Base-by-base conservation (phyloP, 495 filamentous ascomycete species). In the Penicillium cosmopolitanum region DNA sequence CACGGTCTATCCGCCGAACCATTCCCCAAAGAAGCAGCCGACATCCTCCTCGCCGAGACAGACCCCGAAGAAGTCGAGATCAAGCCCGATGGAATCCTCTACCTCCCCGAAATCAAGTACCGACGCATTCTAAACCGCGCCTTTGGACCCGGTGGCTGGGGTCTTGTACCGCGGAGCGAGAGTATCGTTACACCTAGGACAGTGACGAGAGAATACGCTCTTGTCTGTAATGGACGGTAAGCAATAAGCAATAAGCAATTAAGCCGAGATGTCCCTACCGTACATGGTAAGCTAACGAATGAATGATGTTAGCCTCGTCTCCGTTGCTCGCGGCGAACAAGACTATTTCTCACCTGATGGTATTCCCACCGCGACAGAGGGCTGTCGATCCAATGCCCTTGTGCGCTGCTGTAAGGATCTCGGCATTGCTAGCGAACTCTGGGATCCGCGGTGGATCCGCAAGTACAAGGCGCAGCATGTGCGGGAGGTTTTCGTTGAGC, bases 51-150 rank as follows among this genome's bases (percentile, higher is more conserved):
- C 56, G 82, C 84, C 31, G 85, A 85, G 21, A 77, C 93, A 10
- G 74, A 85, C 36, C 74, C 82, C 6, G 83, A 89, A 16, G 94
- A 98, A 73, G 85, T 98, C 47, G 95, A 98, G 81, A 87, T 98
- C 67, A 98, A 98, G 79, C 89, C 91, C 25, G 95, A 98, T 75
- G 95, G 95, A 31, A 96, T 98, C 65, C 79, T 97, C 50, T 98
- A 97, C 70, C 82, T 98, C 55, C 95, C 95, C 13, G 95, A 98
- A 83, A 98, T 98, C 79, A 98, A 98, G 74, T 98, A 98, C 75
- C 81, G 95, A 21, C 81, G 95, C 40, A 97, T 97, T 57, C 75
- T 98, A 63, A 97, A 97, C 68, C 70, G 77, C 40, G 93, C 95
- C 0, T 98, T 98, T 75, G 95, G 95, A 0, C 95, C 95, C 2